Evolutionary conservation across 345 rosid species (phyloP), one percentile per base, ranked within the genome.

Genomic region (Brassica juncea): DNA sequence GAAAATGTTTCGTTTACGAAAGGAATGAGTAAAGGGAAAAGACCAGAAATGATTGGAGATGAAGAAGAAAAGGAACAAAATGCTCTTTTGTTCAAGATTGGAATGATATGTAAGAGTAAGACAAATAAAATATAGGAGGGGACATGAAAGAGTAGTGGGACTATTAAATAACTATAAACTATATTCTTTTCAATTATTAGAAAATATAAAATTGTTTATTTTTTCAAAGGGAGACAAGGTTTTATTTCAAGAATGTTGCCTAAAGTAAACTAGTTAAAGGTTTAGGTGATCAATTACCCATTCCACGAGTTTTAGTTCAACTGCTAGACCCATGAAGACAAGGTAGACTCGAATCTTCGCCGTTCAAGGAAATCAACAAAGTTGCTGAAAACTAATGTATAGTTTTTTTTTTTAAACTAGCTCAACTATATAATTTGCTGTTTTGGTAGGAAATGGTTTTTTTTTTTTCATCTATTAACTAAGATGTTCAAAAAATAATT

Each of bases 51-150:
- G 52, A 72, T 55, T 42, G 78, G 37, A 69, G 71, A 74, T 2
- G 54, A 80, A 73, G 59, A 58, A 2, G 66, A 66, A 69, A 80
- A 74, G 72, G 70, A 54, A 80, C 76, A 80, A 80, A 80, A 80
- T 19, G 55, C n/a, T 12, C 58, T 65, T 70, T 70, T 71, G 76
- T 75, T 70, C 32, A 76, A 71, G 75, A 62, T 1, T 80, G 71
- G 68, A 70, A 80, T 70, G 79, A 66, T 74, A 69, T 62, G n/a
- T 80, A 63, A 80, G 83, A 74, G n/a, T 80, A 74, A 80, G 83
- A 70, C 35, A 80, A 70, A 68, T 28, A 49, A 39, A 73, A 69
- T 5, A 62, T 61, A 74, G 37, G 66, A 69, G 75, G 75, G 74
- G 79, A 52, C 79, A 80, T 74, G 79, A 74, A 80, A 74, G 83